These are phyloP conservation scores for Candida nemodendra DNA, from an alignment of 805 yeast species.

Conservation along the genomic window DNA sequence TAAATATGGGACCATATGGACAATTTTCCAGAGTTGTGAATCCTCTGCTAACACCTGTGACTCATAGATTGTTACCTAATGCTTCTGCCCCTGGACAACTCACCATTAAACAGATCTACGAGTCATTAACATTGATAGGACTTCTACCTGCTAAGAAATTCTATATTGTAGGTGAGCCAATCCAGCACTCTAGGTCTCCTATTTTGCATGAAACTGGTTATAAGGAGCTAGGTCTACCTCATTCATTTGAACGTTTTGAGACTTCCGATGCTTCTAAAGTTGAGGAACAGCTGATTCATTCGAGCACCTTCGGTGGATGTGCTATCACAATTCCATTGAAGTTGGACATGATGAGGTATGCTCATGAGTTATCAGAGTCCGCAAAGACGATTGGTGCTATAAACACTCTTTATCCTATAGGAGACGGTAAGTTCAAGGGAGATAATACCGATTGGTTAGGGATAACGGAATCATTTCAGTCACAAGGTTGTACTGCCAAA, in stretches of 20 bases:
- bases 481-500: constrained; percentile 56
- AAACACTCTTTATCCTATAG: constrained; percentile 73
- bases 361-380: constrained; percentile 66
- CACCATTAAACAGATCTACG: constrained; percentile 62
- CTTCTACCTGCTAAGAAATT: constrained; percentile 56
- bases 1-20: constrained; percentile 77
- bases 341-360: constrained; percentile 68
- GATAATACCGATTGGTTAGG: constrained; percentile 98
- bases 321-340: constrained; percentile 95
- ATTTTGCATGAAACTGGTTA: constrained; percentile 80
- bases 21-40: constrained; percentile 79
- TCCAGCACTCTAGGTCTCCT: constrained; percentile 88
- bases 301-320: constrained; percentile 78
- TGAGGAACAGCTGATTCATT: constrained; percentile 45
- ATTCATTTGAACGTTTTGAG: constrained; percentile 65
- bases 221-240: constrained; percentile 72
- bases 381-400: constrained; percentile 90
- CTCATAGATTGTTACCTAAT: constrained; percentile 63
- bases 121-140: constrained; percentile 57
- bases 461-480: constrained; percentile 62
- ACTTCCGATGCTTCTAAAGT: constrained; percentile 62
- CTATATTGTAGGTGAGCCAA: constrained; percentile 78
- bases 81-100: constrained; percentile 83
- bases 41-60: constrained; percentile 76
- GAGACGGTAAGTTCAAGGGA: constrained; percentile 55